A percentile compares a stretch with the other conserved stretches of the same genome.
These are phyloP conservation scores for Eucalyptus tenuipes DNA, from an alignment of 345 rosid species.

Conservation along the genomic window DNA sequence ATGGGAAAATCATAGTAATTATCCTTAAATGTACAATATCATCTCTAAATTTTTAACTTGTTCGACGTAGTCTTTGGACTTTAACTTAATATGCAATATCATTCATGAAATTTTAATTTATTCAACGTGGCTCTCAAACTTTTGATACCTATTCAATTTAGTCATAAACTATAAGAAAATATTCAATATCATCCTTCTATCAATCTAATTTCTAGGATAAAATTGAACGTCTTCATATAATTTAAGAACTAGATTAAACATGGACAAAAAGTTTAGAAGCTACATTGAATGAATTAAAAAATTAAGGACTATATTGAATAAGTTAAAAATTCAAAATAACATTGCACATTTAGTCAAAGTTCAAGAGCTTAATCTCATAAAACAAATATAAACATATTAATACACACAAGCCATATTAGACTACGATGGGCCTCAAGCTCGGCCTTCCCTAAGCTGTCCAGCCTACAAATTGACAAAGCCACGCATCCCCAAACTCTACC, in stretches of 20 bases:
- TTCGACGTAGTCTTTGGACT: accelerated
- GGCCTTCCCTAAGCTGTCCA: not conserved
- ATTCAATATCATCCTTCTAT: not conserved
- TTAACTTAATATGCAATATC: accelerated
- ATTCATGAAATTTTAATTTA: not conserved
- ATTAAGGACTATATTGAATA: not conserved
- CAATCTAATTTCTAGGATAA: accelerated
- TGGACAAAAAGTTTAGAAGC: not conserved
- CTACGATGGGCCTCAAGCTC: not conserved
- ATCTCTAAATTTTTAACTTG: not conserved
- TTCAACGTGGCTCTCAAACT: accelerated
- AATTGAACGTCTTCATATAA: not conserved
- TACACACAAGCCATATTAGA: not conserved
- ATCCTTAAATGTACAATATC: accelerated
- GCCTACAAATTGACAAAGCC: not conserved
- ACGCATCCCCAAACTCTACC: not conserved
- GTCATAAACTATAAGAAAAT: accelerated
- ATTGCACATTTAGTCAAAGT: accelerated
- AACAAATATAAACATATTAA: not conserved
- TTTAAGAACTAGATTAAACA: not conserved
- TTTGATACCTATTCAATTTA: not conserved
- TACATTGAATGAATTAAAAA: not conserved
- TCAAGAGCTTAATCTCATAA: accelerated
- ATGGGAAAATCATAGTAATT: too few relatives aligned
- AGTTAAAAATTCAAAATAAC: not conserved